Conservation (phyloP, 208 protist species). For the Kentomonas sorsogonicus region DNA sequence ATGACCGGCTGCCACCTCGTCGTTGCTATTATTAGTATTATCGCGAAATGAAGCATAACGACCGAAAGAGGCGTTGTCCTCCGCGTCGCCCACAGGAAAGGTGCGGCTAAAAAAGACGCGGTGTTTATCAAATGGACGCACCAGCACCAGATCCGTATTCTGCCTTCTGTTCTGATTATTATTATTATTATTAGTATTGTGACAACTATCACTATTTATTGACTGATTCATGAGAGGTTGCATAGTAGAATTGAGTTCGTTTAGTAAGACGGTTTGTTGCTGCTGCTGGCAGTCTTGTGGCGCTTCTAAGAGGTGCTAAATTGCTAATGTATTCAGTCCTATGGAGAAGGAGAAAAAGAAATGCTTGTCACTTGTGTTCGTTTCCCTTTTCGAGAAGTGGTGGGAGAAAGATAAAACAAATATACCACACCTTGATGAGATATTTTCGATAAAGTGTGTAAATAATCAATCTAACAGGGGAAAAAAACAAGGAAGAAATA, state of each 20-base stretch:
- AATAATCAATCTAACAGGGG: not conserved
- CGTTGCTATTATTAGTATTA: not conserved
- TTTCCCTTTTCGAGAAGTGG: too few species aligned
- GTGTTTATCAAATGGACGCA: too few species aligned
- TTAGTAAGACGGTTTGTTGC: not conserved
- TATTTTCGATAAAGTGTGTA: not conserved
- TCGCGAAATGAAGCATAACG: not conserved
- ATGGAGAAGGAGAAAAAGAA: not conserved
- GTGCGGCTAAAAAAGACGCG: too few species aligned
- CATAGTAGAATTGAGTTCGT: not conserved
- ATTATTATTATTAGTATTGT: not conserved
- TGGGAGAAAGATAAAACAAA: too few species aligned
- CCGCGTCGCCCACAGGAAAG: not conserved
- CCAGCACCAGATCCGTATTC: too few species aligned
- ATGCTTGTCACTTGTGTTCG: not conserved
- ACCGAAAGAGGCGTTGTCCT: not conserved
- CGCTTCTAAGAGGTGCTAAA: not conserved
- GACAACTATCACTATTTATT: not conserved
- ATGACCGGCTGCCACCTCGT: not conserved
- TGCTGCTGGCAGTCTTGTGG: not conserved
- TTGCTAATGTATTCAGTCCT: not conserved
- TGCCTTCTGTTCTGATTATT: not conserved
- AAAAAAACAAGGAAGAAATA: too few species aligned
- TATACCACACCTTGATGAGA: not conserved
- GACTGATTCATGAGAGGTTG: not conserved